Percentiles rank a stretch among this genome's conserved stretches.
Conservation (phyloP, 768 basidiomycete genomes). For the Lactarius tabidus region DNA sequence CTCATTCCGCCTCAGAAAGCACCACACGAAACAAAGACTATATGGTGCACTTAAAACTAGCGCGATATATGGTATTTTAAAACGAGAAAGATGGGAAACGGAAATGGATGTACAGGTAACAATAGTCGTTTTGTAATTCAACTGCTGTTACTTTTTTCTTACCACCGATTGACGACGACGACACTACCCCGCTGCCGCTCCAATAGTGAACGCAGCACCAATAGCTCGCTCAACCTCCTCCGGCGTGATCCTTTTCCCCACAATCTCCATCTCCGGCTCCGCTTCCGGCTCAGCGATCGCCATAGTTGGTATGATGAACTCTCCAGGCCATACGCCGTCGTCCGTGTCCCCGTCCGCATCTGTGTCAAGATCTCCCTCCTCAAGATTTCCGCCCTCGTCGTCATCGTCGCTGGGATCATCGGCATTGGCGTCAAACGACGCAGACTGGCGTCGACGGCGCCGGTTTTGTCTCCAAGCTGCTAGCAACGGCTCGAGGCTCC, state of each 20-base stretch:
- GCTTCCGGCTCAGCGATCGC: neutral
- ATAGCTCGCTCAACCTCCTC: constrained; percentile 20
- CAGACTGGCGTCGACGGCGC: neutral
- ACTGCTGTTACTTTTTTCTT: neutral
- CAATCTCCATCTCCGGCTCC: neutral
- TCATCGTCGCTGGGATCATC: neutral
- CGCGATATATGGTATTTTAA: neutral
- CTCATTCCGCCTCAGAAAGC: too few relatives aligned
- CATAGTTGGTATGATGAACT: neutral
- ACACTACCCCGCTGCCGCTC: too few relatives aligned
- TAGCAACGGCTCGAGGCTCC: constrained; percentile 3
- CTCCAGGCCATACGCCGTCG: constrained; percentile 9
- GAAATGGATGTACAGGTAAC: neutral
- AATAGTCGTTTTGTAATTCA: neutral
- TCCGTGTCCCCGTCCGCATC: neutral
- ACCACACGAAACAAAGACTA: too few relatives aligned
- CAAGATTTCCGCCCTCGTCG: neutral
- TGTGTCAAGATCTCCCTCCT: neutral
- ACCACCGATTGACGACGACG: too few relatives aligned
- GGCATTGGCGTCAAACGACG: neutral
- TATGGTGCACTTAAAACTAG: too few relatives aligned
- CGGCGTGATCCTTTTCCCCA: constrained; percentile 5
- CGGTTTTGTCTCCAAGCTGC: too few relatives aligned
- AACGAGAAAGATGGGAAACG: neutral
- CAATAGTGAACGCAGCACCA: constrained; percentile 5